Conservation (phyloP, 2,329 filamentous ascomycete genomes). For the Byssothecium circinans region DNA sequence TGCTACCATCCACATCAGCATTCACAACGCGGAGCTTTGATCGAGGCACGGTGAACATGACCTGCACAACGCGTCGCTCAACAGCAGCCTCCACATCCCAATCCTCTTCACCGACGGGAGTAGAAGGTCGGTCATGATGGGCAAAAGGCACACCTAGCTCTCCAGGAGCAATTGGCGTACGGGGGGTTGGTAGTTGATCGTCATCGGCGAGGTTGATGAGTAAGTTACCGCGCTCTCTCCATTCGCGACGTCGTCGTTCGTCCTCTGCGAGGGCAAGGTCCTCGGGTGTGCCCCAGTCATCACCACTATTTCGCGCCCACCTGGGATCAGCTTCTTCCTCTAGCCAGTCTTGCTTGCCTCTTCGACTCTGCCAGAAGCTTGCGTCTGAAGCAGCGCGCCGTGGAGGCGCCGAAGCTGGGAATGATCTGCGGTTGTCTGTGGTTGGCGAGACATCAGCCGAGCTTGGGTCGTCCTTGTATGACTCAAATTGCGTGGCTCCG, state of each 20-base stretch:
- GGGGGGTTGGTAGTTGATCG: slow-evolving; percentile 30
- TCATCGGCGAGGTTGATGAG: slow-evolving; percentile 32
- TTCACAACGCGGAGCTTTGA: slow-evolving; percentile 89
- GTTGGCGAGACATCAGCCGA: slow-evolving; percentile 11
- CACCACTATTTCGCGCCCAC: slow-evolving; percentile 40
- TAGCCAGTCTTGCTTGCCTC: slow-evolving; percentile 48
- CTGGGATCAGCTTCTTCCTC: slow-evolving; percentile 36
- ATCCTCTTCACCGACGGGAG: slow-evolving; percentile 47
- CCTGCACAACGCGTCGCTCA: slow-evolving; percentile 51
- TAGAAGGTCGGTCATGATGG: slow-evolving; percentile 26
- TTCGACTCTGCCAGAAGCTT: slow-evolving; percentile 45
- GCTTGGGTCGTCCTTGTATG: slow-evolving; percentile 32
- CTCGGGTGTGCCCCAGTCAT: slow-evolving; percentile 40
- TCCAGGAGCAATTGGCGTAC: slow-evolving; percentile 26
- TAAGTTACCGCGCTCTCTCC: slow-evolving; percentile 33
- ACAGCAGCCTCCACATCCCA: slow-evolving; percentile 56
- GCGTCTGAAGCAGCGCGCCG: slow-evolving; percentile 50
- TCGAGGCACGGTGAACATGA: slow-evolving; percentile 91
- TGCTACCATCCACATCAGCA: slow-evolving; percentile 35
- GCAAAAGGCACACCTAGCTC: slow-evolving; percentile 23
- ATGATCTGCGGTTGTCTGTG: slow-evolving; percentile 18
- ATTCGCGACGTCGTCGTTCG: slow-evolving; percentile 33
- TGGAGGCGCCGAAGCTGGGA: slow-evolving; percentile 31
- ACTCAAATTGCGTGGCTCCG: slow-evolving; percentile 26
- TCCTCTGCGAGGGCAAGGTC: slow-evolving; percentile 35